Evolutionary conservation across 73 alveolate species (phyloP), one percentile per base, ranked within the genome.

Genomic region (Diophrys appendiculata): DNA sequence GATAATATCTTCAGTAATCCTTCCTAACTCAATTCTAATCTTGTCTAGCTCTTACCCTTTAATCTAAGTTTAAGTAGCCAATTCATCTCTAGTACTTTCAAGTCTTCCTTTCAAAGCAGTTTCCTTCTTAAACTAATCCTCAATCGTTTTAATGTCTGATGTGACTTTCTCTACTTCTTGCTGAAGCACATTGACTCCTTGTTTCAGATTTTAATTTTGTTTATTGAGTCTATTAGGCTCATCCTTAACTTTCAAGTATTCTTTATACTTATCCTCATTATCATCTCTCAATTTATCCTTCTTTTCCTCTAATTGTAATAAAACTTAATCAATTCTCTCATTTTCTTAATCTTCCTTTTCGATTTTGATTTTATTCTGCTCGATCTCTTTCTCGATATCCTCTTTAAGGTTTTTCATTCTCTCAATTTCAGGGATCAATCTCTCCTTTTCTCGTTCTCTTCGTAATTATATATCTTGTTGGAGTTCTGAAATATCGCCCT

Each of bases 181-280:
- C 70, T 79, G 73, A 28, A 88, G 82, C 27, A 81, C 84, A 22
- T 90, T 83, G 11, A 78, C 88, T 32, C 72, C 96, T 81, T 88
- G 73, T 60, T 87, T 73, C n/a, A 90, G 68, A 79, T 91, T 93
- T 34, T 90, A 92, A 34, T 96, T 93, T 43, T 80, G 78, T 65
- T 93, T 93, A 28, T 88, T 86, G 52, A 82, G 76, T 29, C 98
- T 72, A 29, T 68, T 76, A 0, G 98, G 98, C 43, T 90, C 96
- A 53, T 89, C 95, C 43, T 88, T 86, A 64, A 77, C 95, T 78
- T 90, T 79, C 35, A 87, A 33, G 72, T 69, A 87, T 55, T 88
- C 91, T 68, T 81, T 56, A 73, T 90, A 55, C 73, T 90, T 65
- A 29, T 77, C 72, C 77, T 88, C 94, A 1, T 83, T 88, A 24